Base-by-base conservation (phyloP, 495 filamentous ascomycete genomes). In the Aspergillus sclerotioniger region DNA sequence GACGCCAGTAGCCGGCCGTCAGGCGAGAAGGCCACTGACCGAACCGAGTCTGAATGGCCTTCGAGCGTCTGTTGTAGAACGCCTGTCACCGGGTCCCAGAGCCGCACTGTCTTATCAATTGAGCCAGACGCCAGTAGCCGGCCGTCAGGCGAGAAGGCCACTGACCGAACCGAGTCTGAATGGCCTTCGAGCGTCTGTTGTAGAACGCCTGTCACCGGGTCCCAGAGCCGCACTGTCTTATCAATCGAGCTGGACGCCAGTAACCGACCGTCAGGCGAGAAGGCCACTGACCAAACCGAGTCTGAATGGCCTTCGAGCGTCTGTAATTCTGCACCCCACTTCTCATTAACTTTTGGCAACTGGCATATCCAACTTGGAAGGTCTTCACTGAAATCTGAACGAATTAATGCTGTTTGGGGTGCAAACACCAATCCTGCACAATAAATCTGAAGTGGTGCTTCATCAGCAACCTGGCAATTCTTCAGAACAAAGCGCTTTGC, bases 151-250 rank as follows among this genome's bases (percentile, higher is more conserved):
- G 59, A 62, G 50, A 62, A 58, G 44, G 59, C 54, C 29, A 59
- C 44, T 10, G 44, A 59, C n/a, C 5, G 19, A 54, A 55, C 32
- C 32, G 16, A 37, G 31, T 12, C 13, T 43, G 31, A 37, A 60
- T 60, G 45, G 66, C 63, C 64, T 51, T 65, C 50, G 17, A 72
- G 59, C 15, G 54, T 65, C 45, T 66, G 61, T 8, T n/a, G n/a
- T n/a, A n/a, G n/a, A n/a, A n/a, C 47, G 53, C 63, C 61, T 46
- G 51, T 59, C 15, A 28, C 53, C 8, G 53, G 10, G 55, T 73
- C 64, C 75, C 76, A 81, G 54, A 76, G 60, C 60, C 67, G 62
- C 3, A 72, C 54, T 16, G 71, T 77, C 5, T 60, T 59, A 53
- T 71, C 52, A 28, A 3, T 20, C 9, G 57, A 60, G 51, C 51